Evolutionary conservation across 768 basidiomycete genomes (phyloP).

Genomic region (Boletus barrowsii): DNA sequence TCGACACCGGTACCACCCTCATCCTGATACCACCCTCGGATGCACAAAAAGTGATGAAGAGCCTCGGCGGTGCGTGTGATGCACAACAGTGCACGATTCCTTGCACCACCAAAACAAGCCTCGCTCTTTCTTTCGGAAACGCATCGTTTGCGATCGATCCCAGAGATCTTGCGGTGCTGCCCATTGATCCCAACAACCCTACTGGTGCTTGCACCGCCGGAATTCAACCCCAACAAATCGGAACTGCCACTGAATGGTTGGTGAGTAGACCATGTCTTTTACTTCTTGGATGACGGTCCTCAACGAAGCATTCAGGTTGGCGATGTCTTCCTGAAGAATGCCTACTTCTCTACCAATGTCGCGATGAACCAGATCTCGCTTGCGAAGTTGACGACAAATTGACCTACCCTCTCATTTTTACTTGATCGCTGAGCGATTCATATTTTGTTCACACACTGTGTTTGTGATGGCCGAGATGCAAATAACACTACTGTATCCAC

Average conservation of each 20-base stretch:
- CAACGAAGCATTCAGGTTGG: constrained; percentile 40
- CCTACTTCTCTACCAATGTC: constrained; percentile 65
- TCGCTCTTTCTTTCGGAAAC: constrained; percentile 61
- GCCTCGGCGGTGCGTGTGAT: constrained; percentile 53
- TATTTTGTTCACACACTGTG: neutral
- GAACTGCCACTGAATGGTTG: constrained; percentile 62
- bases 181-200: constrained; percentile 48
- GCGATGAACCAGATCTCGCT: constrained; percentile 56
- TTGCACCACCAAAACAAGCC: constrained; percentile 51
- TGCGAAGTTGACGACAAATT: constrained; percentile 46
- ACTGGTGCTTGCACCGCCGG: constrained; percentile 68
- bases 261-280: constrained; percentile 38
- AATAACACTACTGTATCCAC: neutral
- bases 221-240: constrained; percentile 61
- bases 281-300: neutral
- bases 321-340: constrained; percentile 77
- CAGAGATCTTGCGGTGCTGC: constrained; percentile 58
- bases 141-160: constrained; percentile 60
- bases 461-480: neutral
- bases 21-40: constrained; percentile 45
- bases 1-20: constrained; percentile 49
- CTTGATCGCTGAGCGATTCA: constrained; percentile 9
- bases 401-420: neutral
- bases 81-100: constrained; percentile 58
- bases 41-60: constrained; percentile 53